Evolutionary conservation across 148 eudicot genomes (phyloP).

Genomic region (Amaranthus palmeri): DNA sequence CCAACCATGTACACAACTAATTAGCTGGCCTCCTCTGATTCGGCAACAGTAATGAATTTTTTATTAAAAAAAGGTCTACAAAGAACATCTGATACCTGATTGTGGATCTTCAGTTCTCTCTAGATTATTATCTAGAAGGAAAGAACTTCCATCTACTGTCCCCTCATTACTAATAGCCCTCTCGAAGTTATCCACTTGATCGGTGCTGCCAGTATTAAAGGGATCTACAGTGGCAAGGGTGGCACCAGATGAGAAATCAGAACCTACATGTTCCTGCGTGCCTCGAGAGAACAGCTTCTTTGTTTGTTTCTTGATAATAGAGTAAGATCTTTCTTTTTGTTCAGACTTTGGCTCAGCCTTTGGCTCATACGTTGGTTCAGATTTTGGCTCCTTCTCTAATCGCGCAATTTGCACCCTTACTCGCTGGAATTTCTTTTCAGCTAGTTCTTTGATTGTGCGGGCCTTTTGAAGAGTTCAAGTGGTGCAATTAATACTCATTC

Average conservation of each 20-base stretch:
- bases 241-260: constrained; percentile 60
- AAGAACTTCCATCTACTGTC: constrained; percentile 44
- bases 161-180: constrained; percentile 39
- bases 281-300: constrained; percentile 41
- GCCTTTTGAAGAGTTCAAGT: constrained; percentile 44
- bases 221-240: constrained; percentile 37
- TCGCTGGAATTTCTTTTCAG: constrained; percentile 65
- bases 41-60: neutral
- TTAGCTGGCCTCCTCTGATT: neutral
- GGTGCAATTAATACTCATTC: constrained; percentile 6
- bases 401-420: constrained; percentile 42
- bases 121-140: constrained; percentile 36
- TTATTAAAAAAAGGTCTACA: constrained; percentile 2
- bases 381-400: constrained; percentile 43
- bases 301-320: constrained; percentile 46
- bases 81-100: constrained; percentile 39
- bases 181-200: constrained; percentile 34
- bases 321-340: constrained; percentile 33
- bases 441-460: constrained; percentile 75
- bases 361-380: constrained; percentile 34
- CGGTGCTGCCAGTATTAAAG: constrained; percentile 30
- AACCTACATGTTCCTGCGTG: constrained; percentile 54
- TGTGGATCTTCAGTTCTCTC: constrained; percentile 57
- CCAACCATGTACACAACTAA: too few species aligned
- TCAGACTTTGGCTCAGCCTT: constrained; percentile 53